Percentiles rank a stretch among this genome's conserved stretches.
Evolutionary conservation across 192 early-diverging fungal species (phyloP).

Genomic region (Pilaira anomala): DNA sequence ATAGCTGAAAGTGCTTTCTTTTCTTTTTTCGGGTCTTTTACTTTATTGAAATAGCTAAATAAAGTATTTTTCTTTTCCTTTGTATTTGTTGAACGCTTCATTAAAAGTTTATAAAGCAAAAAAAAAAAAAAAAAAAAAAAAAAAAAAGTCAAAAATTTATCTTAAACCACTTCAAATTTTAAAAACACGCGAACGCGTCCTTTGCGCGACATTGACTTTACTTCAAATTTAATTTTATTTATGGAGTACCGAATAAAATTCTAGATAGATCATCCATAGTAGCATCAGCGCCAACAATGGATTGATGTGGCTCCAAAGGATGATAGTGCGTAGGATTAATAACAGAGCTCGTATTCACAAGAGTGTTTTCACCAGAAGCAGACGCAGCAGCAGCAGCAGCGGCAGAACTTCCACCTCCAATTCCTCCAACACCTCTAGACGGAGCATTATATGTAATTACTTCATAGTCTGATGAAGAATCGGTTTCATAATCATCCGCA

Average conservation of each 20-base stretch:
- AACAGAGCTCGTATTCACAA: neutral
- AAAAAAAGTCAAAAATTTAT: neutral
- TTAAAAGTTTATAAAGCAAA: neutral
- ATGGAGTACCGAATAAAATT: neutral
- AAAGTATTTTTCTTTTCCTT: too few species aligned
- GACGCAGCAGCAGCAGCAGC: too few species aligned
- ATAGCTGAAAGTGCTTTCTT: too few species aligned
- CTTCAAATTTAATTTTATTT: too few species aligned
- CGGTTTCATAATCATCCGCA: neutral
- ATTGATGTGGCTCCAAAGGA: constrained; percentile 7
- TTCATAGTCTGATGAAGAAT: neutral
- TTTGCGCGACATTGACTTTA: too few species aligned
- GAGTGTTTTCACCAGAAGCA: too few species aligned
- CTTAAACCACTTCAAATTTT: neutral
- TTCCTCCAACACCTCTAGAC: neutral
- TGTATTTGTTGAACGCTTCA: too few species aligned
- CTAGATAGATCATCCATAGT: neutral
- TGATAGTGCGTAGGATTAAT: neutral
- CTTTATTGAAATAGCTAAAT: too few species aligned
- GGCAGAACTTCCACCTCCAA: neutral
- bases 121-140: constrained; percentile 2
- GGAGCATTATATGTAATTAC: neutral
- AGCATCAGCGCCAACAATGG: neutral
- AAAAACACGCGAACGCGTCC: neutral
- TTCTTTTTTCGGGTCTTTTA: too few species aligned